Evolutionary conservation across 768 basidiomycete species (phyloP), one percentile per base, ranked within the genome.

Genomic region (Lactarius sp.): DNA sequence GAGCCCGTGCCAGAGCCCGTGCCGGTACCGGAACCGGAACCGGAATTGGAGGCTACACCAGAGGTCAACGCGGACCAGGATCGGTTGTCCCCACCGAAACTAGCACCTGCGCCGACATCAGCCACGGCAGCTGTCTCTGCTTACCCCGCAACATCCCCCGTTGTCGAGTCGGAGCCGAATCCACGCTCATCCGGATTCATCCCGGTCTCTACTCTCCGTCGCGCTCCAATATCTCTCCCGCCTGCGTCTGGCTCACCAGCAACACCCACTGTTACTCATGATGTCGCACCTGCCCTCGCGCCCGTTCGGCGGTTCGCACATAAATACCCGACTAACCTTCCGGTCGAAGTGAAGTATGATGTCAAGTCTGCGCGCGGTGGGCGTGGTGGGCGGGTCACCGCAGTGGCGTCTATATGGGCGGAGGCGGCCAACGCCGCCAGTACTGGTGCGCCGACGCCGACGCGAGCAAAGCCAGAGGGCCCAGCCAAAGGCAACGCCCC

Each of bases 161-260:
- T 50, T 16, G 39, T 54, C 67, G 69, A 36, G 64, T 51, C 50
- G 67, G 72, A 47, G 75, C 75, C 36, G 73, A 85, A 90, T 71
- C 86, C 87, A 33, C 84, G 88, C 3, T 90, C 88, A 1, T 89
- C 87, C 55, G 89, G 88, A 1, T 91, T 91, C 68, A 79, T 89
- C 20, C 84, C 88, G 0, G 81, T 90, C 13, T 78, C 80, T 6
- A 82, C 82, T 0, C 77, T 83, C 54, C 82, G 81, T 58, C 63
- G 63, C 8, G 59, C 63, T 6, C 63, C 63, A 0, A 60, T 64
- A 13, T 50, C 49, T 3, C 53, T 64, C 47, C 47, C 62, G 18
- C 20, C 44, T 2, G 44, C 49, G 18, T 27, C 27, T 27, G 27
- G 2, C 27, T 27, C 27, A 27, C 27, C 27, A 27, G 27, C 27